Conservation (phyloP, 495 filamentous ascomycete genomes). For the Glutinoglossum americanum region DNA sequence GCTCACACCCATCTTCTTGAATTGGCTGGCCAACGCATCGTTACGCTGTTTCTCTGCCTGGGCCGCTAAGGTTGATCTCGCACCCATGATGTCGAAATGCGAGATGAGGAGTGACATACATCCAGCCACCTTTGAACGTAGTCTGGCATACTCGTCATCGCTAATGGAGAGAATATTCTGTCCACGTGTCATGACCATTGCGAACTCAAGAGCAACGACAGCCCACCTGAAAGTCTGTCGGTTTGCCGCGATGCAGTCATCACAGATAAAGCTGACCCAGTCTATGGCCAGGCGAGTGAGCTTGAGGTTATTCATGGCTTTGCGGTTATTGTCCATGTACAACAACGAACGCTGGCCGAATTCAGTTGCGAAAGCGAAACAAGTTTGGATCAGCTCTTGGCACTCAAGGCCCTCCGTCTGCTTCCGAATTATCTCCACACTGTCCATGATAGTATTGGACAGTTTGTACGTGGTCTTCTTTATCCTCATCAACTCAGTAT, state of each 20-base stretch:
- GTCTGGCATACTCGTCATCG: slow-evolving; percentile 58
- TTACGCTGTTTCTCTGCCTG: slow-evolving; percentile 72
- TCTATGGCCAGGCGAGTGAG: slow-evolving; percentile 82
- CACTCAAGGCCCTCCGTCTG: slow-evolving; percentile 73
- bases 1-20: slow-evolving; percentile 52
- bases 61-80: slow-evolving; percentile 74
- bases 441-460: slow-evolving; percentile 98
- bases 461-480: slow-evolving; percentile 90
- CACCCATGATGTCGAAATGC: slow-evolving; percentile 98
- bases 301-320: slow-evolving; percentile 89
- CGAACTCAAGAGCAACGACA: slow-evolving; percentile 83
- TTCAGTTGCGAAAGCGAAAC: slow-evolving; percentile 94
- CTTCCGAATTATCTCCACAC: slow-evolving; percentile 72
- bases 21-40: slow-evolving; percentile 52
- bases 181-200: slow-evolving; percentile 88
- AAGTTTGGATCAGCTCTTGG: slow-evolving; percentile 93
- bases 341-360: slow-evolving; percentile 85
- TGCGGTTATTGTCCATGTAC: slow-evolving; percentile 82
- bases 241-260: slow-evolving; percentile 89
- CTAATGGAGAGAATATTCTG: slow-evolving; percentile 74
- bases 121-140: slow-evolving; percentile 77
- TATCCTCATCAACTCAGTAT: slow-evolving; percentile 78
- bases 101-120: slow-evolving; percentile 97
- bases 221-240: slow-evolving; percentile 94
- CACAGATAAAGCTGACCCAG: slow-evolving; percentile 94